Conservation (phyloP, 2,329 filamentous ascomycete species). For the Apiospora kogelbergensis region DNA sequence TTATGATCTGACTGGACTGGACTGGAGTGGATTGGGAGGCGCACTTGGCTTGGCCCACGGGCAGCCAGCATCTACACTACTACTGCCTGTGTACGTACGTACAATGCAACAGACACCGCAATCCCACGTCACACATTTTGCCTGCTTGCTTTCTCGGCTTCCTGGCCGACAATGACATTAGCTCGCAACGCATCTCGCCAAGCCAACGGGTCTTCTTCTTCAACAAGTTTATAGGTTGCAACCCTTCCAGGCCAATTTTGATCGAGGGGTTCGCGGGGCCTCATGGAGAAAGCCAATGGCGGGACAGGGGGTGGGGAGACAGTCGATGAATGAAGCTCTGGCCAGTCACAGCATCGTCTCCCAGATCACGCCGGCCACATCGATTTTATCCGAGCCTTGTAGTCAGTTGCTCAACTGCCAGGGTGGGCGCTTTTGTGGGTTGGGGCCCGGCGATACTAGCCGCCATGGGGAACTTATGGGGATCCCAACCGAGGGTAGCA, state of each 20-base stretch:
- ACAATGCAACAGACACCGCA: neutral
- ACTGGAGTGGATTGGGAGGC: neutral
- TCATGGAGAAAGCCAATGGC: neutral
- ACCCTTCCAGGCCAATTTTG: neutral
- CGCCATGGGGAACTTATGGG: conserved; percentile 7
- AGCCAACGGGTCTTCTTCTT: conserved; percentile 2
- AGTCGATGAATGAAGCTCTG: neutral
- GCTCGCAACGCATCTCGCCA: neutral
- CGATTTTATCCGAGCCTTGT: conserved; percentile 9
- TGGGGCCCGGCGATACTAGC: neutral
- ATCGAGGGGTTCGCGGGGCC: conserved; percentile 1
- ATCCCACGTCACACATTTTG: neutral
- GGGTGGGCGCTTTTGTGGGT: neutral
- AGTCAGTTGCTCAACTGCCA: conserved; percentile 4
- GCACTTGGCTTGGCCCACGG: neutral
- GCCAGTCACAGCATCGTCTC: neutral
- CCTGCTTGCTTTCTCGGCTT: conserved; percentile 7
- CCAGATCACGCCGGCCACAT: neutral
- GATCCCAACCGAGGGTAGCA: conserved; percentile 1
- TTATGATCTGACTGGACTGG: neutral
- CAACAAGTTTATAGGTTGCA: neutral
- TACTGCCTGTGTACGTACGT: neutral
- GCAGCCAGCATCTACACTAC: neutral
- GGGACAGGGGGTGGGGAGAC: neutral
- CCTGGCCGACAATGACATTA: neutral